Percentiles rank a stretch among this genome's conserved stretches.
These are phyloP conservation scores for Wickerhamiella cacticola DNA, from an alignment of 805 yeast species.

Conservation along the genomic window DNA sequence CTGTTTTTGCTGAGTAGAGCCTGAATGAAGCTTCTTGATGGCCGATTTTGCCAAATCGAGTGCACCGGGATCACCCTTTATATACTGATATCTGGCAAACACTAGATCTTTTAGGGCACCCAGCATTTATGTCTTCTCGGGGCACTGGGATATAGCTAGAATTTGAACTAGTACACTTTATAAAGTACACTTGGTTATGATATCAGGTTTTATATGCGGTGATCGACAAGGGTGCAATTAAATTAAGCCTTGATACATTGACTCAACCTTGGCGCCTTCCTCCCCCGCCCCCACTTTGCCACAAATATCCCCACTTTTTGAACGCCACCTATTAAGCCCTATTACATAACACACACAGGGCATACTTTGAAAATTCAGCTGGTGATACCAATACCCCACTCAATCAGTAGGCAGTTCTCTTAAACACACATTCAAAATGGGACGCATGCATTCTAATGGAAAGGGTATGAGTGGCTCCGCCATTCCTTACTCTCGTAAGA, in stretches of 20 bases:
- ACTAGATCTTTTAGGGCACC: not conserved
- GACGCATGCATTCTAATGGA: conserved; percentile 99
- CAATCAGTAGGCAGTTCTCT: conserved; percentile 18
- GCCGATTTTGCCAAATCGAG: conserved; percentile 4
- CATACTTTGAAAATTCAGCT: not conserved
- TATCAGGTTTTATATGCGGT: no score
- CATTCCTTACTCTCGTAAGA: conserved; percentile 96
- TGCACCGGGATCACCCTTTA: conserved; percentile 4
- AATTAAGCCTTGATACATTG: no score
- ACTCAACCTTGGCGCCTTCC: no score
- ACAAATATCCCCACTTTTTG: no score
- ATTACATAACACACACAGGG: not conserved
- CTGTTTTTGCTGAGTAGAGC: not conserved
- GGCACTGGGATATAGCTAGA: no score
- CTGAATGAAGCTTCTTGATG: not conserved
- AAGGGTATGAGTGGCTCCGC: conserved; percentile 99
- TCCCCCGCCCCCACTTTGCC: no score
- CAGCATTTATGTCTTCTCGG: not conserved
- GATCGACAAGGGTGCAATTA: no score
- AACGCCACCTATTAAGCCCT: not conserved
- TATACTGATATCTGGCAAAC: not conserved
- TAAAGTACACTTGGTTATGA: no score
- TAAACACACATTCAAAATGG: conserved; percentile 46
- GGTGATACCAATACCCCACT: not conserved
- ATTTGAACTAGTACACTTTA: no score